Conservation (phyloP, 345 rosid species). For the Noccaea caerulescens region DNA sequence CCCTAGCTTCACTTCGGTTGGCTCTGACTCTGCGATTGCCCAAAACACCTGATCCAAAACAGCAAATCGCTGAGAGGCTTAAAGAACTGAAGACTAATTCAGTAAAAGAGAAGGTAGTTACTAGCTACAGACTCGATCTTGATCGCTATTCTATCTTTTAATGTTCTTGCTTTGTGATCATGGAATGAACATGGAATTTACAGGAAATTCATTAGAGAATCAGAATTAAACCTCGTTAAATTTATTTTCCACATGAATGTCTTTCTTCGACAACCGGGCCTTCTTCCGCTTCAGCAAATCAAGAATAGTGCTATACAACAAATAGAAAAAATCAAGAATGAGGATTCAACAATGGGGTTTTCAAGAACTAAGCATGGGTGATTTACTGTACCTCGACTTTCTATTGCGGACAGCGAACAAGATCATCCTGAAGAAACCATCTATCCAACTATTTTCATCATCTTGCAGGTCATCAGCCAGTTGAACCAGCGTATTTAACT, state of each 20-base stretch:
- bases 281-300: conserved; percentile 67
- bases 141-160: background rate
- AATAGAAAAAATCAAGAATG: conserved; percentile 31
- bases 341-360: conserved; percentile 9
- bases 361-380: conserved; percentile 14
- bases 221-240: conserved; percentile 67
- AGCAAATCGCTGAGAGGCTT: conserved; percentile 17
- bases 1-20: conserved; percentile 56
- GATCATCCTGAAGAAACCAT: conserved; percentile 70
- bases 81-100: background rate
- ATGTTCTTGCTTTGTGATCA: conserved; percentile 7
- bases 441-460: conserved; percentile 51
- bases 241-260: conserved; percentile 53
- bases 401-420: conserved; percentile 54
- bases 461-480: conserved; percentile 65
- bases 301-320: conserved; percentile 53
- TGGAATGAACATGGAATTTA: conserved; percentile 15
- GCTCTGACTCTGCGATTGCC: conserved; percentile 52
- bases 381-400: conserved; percentile 56
- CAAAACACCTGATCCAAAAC: conserved; percentile 56
- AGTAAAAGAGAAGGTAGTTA: conserved; percentile 24
- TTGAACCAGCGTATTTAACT: conserved; percentile 52
- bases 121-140: conserved; percentile 6
- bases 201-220: conserved; percentile 6
- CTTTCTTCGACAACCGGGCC: conserved; percentile 49